Evolutionary conservation across 306 rosid genomes (phyloP), one percentile per base, ranked within the genome.

Genomic region (Citrullus mucosospermus): DNA sequence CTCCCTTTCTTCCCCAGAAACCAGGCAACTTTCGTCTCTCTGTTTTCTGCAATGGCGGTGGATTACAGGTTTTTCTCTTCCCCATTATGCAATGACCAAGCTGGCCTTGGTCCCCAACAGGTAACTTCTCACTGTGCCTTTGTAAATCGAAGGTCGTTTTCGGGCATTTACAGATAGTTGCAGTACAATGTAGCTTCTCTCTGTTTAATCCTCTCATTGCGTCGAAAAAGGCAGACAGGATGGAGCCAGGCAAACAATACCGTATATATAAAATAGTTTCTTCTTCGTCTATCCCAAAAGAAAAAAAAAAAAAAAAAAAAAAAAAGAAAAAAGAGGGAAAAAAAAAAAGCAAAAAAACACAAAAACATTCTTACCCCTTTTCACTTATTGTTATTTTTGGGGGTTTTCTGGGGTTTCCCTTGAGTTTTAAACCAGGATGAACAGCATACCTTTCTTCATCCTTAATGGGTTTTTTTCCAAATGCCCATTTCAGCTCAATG

Each of bases 121-220:
- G 89, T 88, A 87, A 75, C 81, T 81, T 76, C 75, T 82, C 75
- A 77, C 68, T 67, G 34, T 65, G 84, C 85, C 86, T 84, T 80
- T 85, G 84, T 75, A 78, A 86, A 87, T 87, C 97, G 85, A 78
- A 77, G 88, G 85, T 79, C 86, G 75, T 86, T 92, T 81, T 80
- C 83, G 80, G 82, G 88, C 84, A 63, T 83, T 85, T 85, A 75
- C 84, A 84, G 85, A 82, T 80, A 68, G 73, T 77, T 71, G 82
- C 85, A 74, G 70, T 75, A 76, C 89, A 93, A 87, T 90, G 98
- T 86, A 85, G 91, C 90, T 80, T 84, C 82, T 80, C 78, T 83
- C 78, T 89, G 87, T 89, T 55, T 80, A 59, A 77, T 75, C 92
- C 81, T 86, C 82, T 85, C 86, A n/a, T 80, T 84, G 93, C 82